A percentile compares a stretch with the other conserved stretches of the same genome.
These are phyloP conservation scores for Filosporella fistucella DNA, from an alignment of 495 filamentous ascomycete genomes.

Conservation along the genomic window DNA sequence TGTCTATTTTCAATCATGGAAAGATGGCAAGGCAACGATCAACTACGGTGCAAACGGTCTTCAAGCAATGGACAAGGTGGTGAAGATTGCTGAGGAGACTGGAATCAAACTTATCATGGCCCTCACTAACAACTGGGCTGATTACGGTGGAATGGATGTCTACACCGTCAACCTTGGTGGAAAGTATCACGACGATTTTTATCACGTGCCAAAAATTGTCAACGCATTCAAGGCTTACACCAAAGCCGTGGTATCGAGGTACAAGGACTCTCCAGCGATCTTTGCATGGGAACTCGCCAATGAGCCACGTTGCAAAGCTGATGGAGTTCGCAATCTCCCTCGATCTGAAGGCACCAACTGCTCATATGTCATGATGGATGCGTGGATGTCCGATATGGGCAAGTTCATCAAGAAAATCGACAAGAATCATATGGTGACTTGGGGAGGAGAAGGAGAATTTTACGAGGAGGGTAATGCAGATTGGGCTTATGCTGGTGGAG, in stretches of 20 bases:
- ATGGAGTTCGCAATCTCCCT: conserved; percentile 33
- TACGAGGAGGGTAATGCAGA: neutral
- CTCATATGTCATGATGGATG: neutral
- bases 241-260: conserved; percentile 54
- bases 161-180: conserved; percentile 36
- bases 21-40: conserved; percentile 49
- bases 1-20: conserved; percentile 58
- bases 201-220: conserved; percentile 1
- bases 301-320: conserved; percentile 45
- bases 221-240: conserved; percentile 39
- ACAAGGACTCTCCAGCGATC: conserved; percentile 50
- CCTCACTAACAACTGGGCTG: conserved; percentile 53
- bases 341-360: conserved; percentile 7
- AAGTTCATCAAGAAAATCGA: conserved; percentile 61
- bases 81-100: conserved; percentile 41
- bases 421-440: conserved; percentile 57
- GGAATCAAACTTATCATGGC: conserved; percentile 48
- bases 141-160: conserved; percentile 65
- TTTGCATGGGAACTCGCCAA: conserved; percentile 71
- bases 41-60: conserved; percentile 65
- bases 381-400: conserved; percentile 53
- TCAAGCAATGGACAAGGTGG: conserved; percentile 63
- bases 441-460: conserved; percentile 51
- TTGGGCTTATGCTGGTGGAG: conserved; percentile 15
- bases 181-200: conserved; percentile 39